phyloP scores from a whole-genome alignment of 2,329 filamentous ascomycete species.

The Exophiala mesophila region DNA sequence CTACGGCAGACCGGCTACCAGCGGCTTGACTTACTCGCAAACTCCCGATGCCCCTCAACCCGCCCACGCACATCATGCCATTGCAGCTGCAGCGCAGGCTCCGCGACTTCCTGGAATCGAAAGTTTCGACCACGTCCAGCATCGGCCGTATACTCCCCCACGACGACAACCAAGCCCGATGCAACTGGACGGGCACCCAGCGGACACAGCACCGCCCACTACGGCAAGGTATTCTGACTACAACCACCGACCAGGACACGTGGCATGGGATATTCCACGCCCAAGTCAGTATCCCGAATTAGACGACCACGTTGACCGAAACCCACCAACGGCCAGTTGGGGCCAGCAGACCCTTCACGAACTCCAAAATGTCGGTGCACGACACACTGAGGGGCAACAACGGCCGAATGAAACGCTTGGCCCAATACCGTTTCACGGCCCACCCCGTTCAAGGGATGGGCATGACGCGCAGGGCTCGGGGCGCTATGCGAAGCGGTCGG shows the following conservation, averaged over 20 bases:
- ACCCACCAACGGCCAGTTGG: slow-evolving; percentile 39
- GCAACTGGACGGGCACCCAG: slow-evolving; percentile 60
- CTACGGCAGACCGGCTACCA: slow-evolving; percentile 58
- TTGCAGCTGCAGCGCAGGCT: slow-evolving; percentile 50
- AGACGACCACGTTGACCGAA: slow-evolving; percentile 33
- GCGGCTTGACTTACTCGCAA: slow-evolving; percentile 69
- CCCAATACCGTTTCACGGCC: slow-evolving; percentile 22
- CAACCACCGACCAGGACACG: slow-evolving; percentile 36
- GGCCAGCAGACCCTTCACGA: slow-evolving; percentile 42
- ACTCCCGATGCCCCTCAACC: slow-evolving; percentile 61
- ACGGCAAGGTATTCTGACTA: slow-evolving; percentile 37
- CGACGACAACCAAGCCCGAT: slow-evolving; percentile 68
- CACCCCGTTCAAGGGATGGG: slow-evolving; percentile 23
- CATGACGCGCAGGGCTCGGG: slow-evolving; percentile 13
- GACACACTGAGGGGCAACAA: slow-evolving; percentile 4
- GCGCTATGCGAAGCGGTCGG: slow-evolving; percentile 29
- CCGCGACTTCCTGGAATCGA: slow-evolving; percentile 82
- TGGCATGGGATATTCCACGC: slow-evolving; percentile 40
- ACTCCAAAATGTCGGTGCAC: slow-evolving; percentile 28
- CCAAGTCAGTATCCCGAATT: slow-evolving; percentile 34
- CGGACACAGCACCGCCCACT: slow-evolving; percentile 32
- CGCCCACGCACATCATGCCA: slow-evolving; percentile 47
- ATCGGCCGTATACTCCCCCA: slow-evolving; percentile 51
- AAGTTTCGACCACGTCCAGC: slow-evolving; percentile 75
- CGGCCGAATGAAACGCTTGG: slow-evolving; percentile 19